Evolutionary conservation across 441 rosid genomes (phyloP).

Genomic region (Arabidopsis lyrata): DNA sequence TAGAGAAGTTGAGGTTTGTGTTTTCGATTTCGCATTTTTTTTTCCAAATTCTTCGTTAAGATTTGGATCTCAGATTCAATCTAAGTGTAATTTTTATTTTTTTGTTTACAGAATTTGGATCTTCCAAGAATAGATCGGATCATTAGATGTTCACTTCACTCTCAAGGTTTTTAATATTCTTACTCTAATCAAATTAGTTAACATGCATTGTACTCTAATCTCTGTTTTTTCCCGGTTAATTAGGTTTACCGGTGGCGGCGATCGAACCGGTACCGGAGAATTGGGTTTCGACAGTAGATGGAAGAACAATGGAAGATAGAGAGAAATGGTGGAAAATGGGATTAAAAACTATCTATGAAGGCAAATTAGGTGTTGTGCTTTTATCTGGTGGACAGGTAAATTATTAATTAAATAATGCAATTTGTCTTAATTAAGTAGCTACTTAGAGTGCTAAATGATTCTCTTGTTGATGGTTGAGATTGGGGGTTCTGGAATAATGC

Average conservation of each 20-base stretch:
- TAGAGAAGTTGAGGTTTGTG: conserved; percentile 75
- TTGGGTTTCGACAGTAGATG: conserved; percentile 84
- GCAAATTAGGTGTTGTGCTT: conserved; percentile 93
- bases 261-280: conserved; percentile 89
- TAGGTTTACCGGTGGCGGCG: conserved; percentile 85
- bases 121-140: conserved; percentile 97
- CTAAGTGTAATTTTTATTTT: too few species aligned
- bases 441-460: conserved; percentile 35
- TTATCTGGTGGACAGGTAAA: conserved; percentile 97
- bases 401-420: not conserved
- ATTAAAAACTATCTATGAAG: conserved; percentile 84
- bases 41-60: not conserved
- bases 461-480: conserved; percentile 40
- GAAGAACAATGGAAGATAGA: conserved; percentile 74
- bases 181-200: not conserved
- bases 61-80: conserved; percentile 12
- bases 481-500: conserved; percentile 47
- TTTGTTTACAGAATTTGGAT: conserved; percentile 67
- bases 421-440: conserved; percentile 20
- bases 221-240: not conserved
- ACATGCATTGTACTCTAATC: conserved; percentile 16
- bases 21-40: not conserved
- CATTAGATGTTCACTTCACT: conserved; percentile 87
- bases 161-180: conserved; percentile 65
- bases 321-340: conserved; percentile 98